Evolutionary conservation across 192 early-diverging fungal genomes (phyloP), one percentile per base, ranked within the genome.

Genomic region (Radiomyces spectabilis): DNA sequence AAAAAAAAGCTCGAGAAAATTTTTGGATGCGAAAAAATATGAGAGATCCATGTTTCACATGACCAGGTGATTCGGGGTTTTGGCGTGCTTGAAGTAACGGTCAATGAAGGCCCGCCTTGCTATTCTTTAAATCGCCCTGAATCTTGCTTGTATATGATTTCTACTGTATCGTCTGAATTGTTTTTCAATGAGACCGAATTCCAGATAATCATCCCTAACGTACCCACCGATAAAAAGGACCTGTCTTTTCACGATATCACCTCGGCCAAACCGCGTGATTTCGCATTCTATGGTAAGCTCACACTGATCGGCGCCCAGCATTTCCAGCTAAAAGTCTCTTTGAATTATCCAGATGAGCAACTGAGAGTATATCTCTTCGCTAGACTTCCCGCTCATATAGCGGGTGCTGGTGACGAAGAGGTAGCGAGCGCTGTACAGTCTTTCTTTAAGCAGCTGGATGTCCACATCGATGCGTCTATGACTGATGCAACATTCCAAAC

Each of bases 381-480:
- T 6, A 33, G 27, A 16, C 41, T 67, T 19, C 59, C 65, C 5
- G 26, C 51, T 1, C 40, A 38, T 13, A 39, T 60, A 4, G 27
- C 57, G 47, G 55, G 69, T 32, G 33, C 66, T 40, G 52, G 52
- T 2, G n/a, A n/a, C n/a, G 37, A 43, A 46, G 46, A 68, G 44
- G 39, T 69, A 37, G 13, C 34, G 8, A 34, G 59, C 39, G 16
- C 64, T 4, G 72, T 67, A 2, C 51, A 60, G 6, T 52, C 59
- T 7, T 73, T 81, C 53, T 81, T 72, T 34, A 46, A 71, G 8
- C 65, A 73, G 26, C 56, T 81, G 5, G 79, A 81, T 47, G 71
- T 81, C 21, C 69, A 73, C 44, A 65, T 77, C 16, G 79, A 81
- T 35, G 79, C 79, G 4, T 66, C 75, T 9, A 62, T 77, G 59